These are phyloP conservation scores for Scutellaria barbata DNA, from an alignment of 257 asterid genomes.

Conservation along the genomic window DNA sequence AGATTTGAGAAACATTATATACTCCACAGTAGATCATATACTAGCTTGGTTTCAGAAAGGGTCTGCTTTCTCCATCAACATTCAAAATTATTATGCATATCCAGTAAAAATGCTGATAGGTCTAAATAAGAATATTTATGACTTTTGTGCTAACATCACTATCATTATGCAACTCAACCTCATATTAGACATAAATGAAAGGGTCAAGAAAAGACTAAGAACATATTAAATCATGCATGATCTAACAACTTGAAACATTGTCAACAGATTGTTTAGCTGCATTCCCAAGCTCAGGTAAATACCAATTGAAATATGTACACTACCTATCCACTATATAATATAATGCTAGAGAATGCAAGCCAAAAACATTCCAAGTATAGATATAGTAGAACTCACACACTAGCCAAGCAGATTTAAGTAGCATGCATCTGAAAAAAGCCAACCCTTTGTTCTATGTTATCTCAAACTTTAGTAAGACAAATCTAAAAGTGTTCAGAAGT, in stretches of 20 bases:
- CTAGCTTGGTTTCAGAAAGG: too few species aligned
- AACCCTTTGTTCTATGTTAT: neutral
- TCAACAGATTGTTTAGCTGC: constrained; percentile 13
- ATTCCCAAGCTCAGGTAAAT: constrained; percentile 16
- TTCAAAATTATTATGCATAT: too few species aligned
- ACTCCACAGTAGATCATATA: too few species aligned
- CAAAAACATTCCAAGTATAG: neutral
- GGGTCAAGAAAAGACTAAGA: neutral
- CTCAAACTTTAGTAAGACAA: constrained; percentile 23
- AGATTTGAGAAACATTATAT: too few species aligned
- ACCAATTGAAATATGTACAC: constrained; percentile 2
- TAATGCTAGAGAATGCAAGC: constrained; percentile 6
- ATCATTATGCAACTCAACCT: constrained; percentile 2
- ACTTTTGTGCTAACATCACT: neutral
- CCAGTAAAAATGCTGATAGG: too few species aligned
- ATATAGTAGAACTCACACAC: constrained; percentile 5
- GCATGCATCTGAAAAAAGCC: constrained; percentile 29
- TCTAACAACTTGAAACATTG: neutral
- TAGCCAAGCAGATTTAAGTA: constrained; percentile 30
- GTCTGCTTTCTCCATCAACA: too few species aligned
- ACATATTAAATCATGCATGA: neutral
- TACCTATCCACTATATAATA: constrained; percentile 4
- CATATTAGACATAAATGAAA: neutral
- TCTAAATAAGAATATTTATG: too few species aligned
- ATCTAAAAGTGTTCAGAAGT: constrained; percentile 22